These are phyloP conservation scores for Leishmania major DNA, from an alignment of 208 protist species.

Conservation along the genomic window DNA sequence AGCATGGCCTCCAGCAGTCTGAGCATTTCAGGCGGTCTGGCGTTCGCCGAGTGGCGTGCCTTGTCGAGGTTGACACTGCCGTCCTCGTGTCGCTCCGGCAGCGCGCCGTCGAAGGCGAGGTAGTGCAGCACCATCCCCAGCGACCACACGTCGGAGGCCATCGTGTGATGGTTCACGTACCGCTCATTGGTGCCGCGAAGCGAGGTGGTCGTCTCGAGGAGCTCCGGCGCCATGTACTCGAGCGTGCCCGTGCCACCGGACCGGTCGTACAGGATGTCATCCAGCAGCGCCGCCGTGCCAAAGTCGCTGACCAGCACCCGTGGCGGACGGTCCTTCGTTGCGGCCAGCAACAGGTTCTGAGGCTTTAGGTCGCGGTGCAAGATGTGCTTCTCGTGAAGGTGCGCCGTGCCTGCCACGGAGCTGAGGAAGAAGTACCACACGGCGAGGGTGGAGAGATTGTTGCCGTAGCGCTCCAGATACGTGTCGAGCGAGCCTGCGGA, in stretches of 20 bases:
- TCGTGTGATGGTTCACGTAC: constrained; percentile 74
- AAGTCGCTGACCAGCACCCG: constrained; percentile 90
- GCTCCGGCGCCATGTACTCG: constrained; percentile 92
- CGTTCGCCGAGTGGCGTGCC: constrained; percentile 31
- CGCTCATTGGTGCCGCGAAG: constrained; percentile 22
- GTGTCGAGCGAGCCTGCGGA: constrained; percentile 81
- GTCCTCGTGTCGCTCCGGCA: constrained; percentile 50
- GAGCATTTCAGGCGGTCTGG: constrained; percentile 86
- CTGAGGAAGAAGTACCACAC: constrained; percentile 93
- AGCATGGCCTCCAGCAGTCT: constrained; percentile 81
- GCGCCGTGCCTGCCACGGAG: constrained; percentile 73
- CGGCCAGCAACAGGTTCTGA: constrained; percentile 86
- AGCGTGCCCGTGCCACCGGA: constrained; percentile 87
- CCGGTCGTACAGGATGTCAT: constrained; percentile 60
- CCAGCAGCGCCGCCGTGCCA: constrained; percentile 76
- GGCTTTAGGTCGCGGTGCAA: constrained; percentile 91
- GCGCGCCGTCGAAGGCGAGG: constrained; percentile 65
- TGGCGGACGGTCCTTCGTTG: constrained; percentile 45
- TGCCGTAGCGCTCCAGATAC: constrained; percentile 76
- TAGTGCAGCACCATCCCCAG: constrained; percentile 90
- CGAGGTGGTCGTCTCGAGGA: constrained; percentile 58
- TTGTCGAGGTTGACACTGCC: constrained; percentile 52
- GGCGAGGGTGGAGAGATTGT: constrained; percentile 68
- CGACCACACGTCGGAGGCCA: constrained; percentile 85
- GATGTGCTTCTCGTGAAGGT: constrained; percentile 85